A percentile compares a stretch with the other conserved stretches of the same genome.
Conservation (phyloP, 148 eudicot genomes). For the Cornus florida region DNA sequence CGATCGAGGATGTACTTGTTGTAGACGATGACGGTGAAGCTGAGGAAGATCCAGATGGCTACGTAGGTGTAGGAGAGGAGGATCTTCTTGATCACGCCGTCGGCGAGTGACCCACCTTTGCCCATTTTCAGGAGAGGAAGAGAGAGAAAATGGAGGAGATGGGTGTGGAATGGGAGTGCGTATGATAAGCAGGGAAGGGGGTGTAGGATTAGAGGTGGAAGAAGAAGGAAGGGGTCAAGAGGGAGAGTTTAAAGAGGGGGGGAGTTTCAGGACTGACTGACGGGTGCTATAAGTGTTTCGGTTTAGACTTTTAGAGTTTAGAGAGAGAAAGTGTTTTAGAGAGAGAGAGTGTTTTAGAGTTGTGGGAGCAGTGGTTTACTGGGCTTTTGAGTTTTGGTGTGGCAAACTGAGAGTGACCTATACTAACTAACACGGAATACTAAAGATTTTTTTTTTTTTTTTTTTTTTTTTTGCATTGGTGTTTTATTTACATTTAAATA, state of each 20-base stretch:
- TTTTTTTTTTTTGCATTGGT: too few species aligned
- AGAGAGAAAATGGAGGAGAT: neutral
- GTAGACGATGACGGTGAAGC: constrained; percentile 21
- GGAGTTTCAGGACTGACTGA: neutral
- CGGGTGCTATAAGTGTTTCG: neutral
- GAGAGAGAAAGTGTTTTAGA: too few species aligned
- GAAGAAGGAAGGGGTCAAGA: neutral
- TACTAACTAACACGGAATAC: too few species aligned
- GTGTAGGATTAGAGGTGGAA: neutral
- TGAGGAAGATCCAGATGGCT: constrained; percentile 20
- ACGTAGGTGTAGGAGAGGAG: constrained; percentile 20
- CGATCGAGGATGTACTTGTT: constrained; percentile 25
- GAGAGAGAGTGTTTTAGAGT: too few species aligned
- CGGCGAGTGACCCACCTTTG: constrained; percentile 8
- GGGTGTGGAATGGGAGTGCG: neutral
- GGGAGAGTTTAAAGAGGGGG: neutral
- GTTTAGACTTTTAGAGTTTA: too few species aligned
- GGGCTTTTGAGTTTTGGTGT: neutral
- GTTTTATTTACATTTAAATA: too few species aligned
- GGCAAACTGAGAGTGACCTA: neutral
- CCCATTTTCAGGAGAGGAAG: neutral
- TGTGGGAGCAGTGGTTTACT: too few species aligned
- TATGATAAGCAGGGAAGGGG: neutral
- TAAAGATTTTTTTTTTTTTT: too few species aligned
- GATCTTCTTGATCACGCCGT: constrained; percentile 14